These are phyloP conservation scores for Phytomonas sp. DNA, from an alignment of 208 protist genomes.

Conservation along the genomic window DNA sequence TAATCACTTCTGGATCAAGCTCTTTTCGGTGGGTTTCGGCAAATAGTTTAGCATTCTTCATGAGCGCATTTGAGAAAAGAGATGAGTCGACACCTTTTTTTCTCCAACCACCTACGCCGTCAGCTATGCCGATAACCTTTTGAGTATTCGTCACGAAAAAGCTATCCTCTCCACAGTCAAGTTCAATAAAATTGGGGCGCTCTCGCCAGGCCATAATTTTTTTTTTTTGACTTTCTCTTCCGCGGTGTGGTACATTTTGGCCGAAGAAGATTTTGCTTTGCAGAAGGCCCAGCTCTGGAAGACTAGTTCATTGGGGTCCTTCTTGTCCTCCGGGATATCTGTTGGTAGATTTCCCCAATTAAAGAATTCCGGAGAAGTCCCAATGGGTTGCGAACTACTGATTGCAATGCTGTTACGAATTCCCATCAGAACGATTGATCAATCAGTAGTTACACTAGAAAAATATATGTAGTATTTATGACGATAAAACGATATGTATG, in stretches of 20 bases:
- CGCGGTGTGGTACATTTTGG: conserved; percentile 73
- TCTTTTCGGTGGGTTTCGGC: conserved; percentile 74
- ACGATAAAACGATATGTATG: neutral
- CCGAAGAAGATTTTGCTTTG: conserved; percentile 73
- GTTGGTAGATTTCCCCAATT: conserved; percentile 71
- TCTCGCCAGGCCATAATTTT: conserved; percentile 71
- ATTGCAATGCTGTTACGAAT: neutral
- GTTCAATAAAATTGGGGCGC: conserved; percentile 81
- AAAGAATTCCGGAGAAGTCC: neutral
- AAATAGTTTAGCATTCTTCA: conserved; percentile 87
- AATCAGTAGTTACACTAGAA: neutral
- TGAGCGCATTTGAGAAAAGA: conserved; percentile 80
- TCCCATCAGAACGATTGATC: neutral
- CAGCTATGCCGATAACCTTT: conserved; percentile 86
- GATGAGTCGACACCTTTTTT: conserved; percentile 77
- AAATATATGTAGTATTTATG: neutral
- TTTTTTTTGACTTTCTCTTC: conserved; percentile 69
- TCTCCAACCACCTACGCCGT: conserved; percentile 89
- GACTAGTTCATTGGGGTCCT: conserved; percentile 77
- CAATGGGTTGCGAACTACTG: neutral
- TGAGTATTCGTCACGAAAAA: conserved; percentile 91
- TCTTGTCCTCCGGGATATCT: conserved; percentile 56
- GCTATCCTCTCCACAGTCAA: conserved; percentile 91
- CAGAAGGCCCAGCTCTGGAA: conserved; percentile 89
- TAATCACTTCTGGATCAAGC: conserved; percentile 75